Conservation (phyloP, 305 asterid species). For the Fraxinus sp. region DNA sequence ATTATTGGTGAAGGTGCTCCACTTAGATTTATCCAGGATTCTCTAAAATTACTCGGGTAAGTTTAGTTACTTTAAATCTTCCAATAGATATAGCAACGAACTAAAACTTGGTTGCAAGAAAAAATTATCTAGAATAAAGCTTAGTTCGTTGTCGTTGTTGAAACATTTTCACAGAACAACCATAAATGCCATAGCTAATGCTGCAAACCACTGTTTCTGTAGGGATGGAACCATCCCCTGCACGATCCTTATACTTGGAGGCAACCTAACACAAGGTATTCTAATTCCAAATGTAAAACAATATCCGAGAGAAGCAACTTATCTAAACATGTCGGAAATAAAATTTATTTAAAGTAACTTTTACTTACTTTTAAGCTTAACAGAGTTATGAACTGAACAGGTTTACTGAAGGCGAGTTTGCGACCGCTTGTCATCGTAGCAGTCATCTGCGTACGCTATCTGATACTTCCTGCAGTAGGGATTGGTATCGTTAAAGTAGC, state of each 20-base stretch:
- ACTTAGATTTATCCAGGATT: constrained; percentile 51
- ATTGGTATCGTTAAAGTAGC: constrained; percentile 45
- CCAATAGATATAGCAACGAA: not conserved
- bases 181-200: not conserved
- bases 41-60: constrained; percentile 64
- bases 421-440: constrained; percentile 30
- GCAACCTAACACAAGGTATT: constrained; percentile 60
- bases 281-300: not conserved
- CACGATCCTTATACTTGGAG: constrained; percentile 73
- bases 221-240: constrained; percentile 78
- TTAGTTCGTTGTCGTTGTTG: not conserved
- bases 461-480: constrained; percentile 43
- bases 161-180: not conserved
- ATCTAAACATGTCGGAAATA: not conserved
- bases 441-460: constrained; percentile 38
- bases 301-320: not conserved
- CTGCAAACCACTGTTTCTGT: not conserved
- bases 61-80: not conserved
- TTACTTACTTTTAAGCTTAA: not conserved
- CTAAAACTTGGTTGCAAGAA: not conserved
- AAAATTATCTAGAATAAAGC: not conserved
- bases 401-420: constrained; percentile 35
- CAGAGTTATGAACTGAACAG: constrained; percentile 20
- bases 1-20: constrained; percentile 64
- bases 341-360: not conserved